phyloP scores from a whole-genome alignment of 1,139 yeast genomes.

The Tardiomyces blankii region DNA sequence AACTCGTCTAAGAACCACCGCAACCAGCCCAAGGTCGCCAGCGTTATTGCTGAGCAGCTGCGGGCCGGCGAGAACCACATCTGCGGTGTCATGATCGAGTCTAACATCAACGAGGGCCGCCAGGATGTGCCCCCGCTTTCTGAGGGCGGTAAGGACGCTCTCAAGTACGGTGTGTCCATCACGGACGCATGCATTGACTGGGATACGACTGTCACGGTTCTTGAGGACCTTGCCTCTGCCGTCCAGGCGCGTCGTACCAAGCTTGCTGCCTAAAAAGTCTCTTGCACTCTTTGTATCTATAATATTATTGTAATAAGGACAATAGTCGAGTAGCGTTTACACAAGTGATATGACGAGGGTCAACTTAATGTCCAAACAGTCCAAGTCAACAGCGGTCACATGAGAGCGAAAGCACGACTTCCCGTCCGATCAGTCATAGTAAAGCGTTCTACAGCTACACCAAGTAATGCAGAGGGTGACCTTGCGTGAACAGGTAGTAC shows the following conservation, averaged over 20 bases:
- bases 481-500: too few relatives aligned
- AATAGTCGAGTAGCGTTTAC: too few relatives aligned
- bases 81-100: constrained; percentile 95
- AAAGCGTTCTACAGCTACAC: too few relatives aligned
- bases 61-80: constrained; percentile 63
- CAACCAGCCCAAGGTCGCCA: constrained; percentile 91
- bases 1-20: constrained; percentile 82
- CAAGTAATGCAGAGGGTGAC: too few relatives aligned
- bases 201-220: constrained; percentile 68
- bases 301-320: too few relatives aligned
- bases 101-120: constrained; percentile 83
- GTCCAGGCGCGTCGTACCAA: constrained; percentile 61
- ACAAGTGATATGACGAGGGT: too few relatives aligned
- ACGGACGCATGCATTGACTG: constrained; percentile 95
- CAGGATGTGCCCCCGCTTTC: constrained; percentile 68
- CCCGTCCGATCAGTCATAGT: too few relatives aligned
- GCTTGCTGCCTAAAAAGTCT: too few relatives aligned
- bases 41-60: constrained; percentile 66
- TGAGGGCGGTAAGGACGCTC: constrained; percentile 56
- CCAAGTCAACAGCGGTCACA: too few relatives aligned
- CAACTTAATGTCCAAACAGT: too few relatives aligned
- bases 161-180: constrained; percentile 86
- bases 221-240: constrained; percentile 63
- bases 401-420: too few relatives aligned
- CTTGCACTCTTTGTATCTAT: too few relatives aligned